phyloP scores from a whole-genome alignment of 768 basidiomycete species.

The Exidia glandulosa region DNA sequence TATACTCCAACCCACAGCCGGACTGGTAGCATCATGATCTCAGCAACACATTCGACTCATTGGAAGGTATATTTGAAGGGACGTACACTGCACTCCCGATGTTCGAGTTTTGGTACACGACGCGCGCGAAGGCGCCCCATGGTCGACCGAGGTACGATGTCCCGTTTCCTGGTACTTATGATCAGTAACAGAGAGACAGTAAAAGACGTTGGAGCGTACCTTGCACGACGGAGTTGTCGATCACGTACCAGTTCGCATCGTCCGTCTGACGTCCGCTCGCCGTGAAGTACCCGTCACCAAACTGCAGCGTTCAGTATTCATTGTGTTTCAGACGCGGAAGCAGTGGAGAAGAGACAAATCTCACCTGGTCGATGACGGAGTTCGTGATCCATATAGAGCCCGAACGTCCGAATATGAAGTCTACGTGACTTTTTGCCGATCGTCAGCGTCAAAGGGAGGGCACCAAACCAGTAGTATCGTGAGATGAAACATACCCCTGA shows the following conservation, averaged over 20 bases:
- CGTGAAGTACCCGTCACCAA: slow-evolving; percentile 1
- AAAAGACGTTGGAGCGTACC: no score
- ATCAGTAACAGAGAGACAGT: no score
- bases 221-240: slow-evolving; percentile 2
- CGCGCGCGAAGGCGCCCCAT: slow-evolving; percentile 26
- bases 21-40: slow-evolving; percentile 12
- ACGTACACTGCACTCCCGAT: slow-evolving; percentile 20
- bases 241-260: slow-evolving; percentile 3
- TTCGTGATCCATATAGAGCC: slow-evolving; percentile 3
- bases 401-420: slow-evolving; percentile 3
- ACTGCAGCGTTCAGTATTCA: neutral
- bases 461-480: neutral
- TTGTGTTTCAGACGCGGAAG: neutral
- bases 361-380: neutral
- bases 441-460: neutral
- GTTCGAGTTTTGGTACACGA: slow-evolving; percentile 37
- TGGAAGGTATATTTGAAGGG: neutral
- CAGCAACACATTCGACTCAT: slow-evolving; percentile 10
- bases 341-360: neutral
- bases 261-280: slow-evolving; percentile 1
- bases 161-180: slow-evolving; percentile 16
- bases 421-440: neutral
- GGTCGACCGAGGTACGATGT: slow-evolving; percentile 36
- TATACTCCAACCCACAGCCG: slow-evolving; percentile 30
- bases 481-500: no score